phyloP scores from a whole-genome alignment of 2,329 filamentous ascomycete genomes.

The Hypoxylon sp. region DNA sequence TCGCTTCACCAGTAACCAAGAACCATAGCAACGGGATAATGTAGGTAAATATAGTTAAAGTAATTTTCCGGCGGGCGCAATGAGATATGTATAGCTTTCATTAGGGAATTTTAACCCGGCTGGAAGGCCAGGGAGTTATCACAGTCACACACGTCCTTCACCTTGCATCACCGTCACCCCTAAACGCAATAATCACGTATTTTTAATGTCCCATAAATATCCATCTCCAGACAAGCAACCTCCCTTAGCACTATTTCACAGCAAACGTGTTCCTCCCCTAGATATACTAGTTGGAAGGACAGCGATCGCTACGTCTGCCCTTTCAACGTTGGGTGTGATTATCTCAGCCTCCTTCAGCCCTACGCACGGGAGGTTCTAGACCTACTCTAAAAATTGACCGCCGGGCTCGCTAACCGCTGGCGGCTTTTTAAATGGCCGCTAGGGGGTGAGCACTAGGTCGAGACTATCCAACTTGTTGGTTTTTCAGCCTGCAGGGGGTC shows the following conservation, averaged over 20 bases:
- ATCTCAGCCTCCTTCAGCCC: conserved; percentile 11
- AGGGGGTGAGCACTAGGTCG: conserved; percentile 19
- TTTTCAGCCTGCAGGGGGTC: conserved; percentile 26
- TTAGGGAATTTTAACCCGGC: background rate
- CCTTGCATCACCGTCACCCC: background rate
- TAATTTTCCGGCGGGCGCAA: background rate
- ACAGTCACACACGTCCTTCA: background rate
- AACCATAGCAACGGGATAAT: background rate
- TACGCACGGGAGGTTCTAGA: conserved; percentile 12
- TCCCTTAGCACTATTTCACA: background rate
- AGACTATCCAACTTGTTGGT: conserved; percentile 8
- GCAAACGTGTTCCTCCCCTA: background rate
- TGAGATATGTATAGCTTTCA: background rate
- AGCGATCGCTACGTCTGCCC: no score
- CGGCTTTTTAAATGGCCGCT: background rate
- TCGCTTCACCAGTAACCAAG: background rate
- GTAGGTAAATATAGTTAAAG: background rate
- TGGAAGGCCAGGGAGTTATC: background rate
- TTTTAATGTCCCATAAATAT: background rate
- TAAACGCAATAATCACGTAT: background rate
- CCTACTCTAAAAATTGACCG: background rate
- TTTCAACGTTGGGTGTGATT: conserved; percentile 1
- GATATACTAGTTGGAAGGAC: background rate
- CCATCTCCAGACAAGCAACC: background rate
- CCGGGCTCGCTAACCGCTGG: background rate